phyloP scores from a whole-genome alignment of 805 yeast species.

The Candida tallmaniae region DNA sequence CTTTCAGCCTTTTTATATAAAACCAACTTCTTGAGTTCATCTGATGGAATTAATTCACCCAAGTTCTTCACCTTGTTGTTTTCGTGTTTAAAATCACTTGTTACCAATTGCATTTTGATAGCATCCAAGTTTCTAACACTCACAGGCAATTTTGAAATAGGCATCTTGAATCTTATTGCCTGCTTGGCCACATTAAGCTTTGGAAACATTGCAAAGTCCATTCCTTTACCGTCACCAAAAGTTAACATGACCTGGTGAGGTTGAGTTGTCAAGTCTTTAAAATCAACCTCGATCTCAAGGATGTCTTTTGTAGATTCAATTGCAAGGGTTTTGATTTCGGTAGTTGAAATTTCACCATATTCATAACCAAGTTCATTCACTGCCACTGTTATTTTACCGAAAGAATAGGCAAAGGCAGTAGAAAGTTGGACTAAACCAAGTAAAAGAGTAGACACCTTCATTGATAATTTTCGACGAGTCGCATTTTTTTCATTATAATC shows the following conservation, averaged over 20 bases:
- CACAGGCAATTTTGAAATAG: slow-evolving; percentile 28
- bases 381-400: slow-evolving; percentile 25
- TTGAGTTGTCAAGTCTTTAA: slow-evolving; percentile 16
- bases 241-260: slow-evolving; percentile 35
- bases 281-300: slow-evolving; percentile 23
- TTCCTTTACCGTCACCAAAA: slow-evolving; percentile 24
- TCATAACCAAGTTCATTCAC: slow-evolving; percentile 20
- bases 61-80: slow-evolving; percentile 22
- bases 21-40: slow-evolving; percentile 20
- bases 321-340: slow-evolving; percentile 24
- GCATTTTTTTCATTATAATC: neutral
- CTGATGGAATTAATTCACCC: slow-evolving; percentile 28
- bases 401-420: slow-evolving; percentile 28
- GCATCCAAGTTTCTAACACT: slow-evolving; percentile 30
- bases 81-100: slow-evolving; percentile 20
- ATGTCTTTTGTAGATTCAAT: slow-evolving; percentile 29
- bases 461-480: slow-evolving; percentile 1
- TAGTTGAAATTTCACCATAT: slow-evolving; percentile 28
- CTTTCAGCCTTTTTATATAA: slow-evolving; percentile 26
- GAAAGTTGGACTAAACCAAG: slow-evolving; percentile 24
- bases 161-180: slow-evolving; percentile 20
- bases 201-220: slow-evolving; percentile 32
- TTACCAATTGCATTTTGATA: slow-evolving; percentile 26
- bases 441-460: slow-evolving; percentile 5
- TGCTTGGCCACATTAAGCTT: slow-evolving; percentile 15